Evolutionary conservation across 2,329 filamentous ascomycete species (phyloP), one percentile per base, ranked within the genome.

Genomic region (Diaporthe ampelina): DNA sequence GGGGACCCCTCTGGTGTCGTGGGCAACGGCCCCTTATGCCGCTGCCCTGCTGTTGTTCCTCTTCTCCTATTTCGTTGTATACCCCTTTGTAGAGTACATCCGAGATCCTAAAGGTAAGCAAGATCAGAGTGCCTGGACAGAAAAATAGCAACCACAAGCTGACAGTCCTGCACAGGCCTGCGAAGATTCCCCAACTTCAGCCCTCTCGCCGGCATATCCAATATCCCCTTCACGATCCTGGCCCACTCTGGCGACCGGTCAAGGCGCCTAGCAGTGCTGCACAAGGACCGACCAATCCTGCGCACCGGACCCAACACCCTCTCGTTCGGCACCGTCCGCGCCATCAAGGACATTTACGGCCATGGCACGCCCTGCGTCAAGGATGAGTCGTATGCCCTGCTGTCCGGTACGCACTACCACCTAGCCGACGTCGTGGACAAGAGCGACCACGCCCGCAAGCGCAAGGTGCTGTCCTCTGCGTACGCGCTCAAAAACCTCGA

Each of bases 401-500:
- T 84, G 0, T 81, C 87, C 0, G 87, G 88, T 3, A 83, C 84
- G 0, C 88, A 90, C 78, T 86, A 81, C 76, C 85, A 90, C 73
- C 84, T 90, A 4, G 86, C 87, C 37, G 88, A 90, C 78, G 87
- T 88, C 4, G 78, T 87, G 11, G 86, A 90, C 77, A 88, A 87
- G 80, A 78, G 81, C 13, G 87, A 90, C 10, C 88, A 90, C 75
- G 82, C 85, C 2, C 82, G 85, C 13, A 89, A 90, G 79, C 84
- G 88, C 32, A 86, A 86, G 73, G 82, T 88, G 1, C 79, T 90
- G 4, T 86, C 87, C 3, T 83, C 84, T 0, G 88, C 88, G 0
- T 89, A 88, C 72, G 88, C 88, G 0, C 77, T 88, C 70, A 88
- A 88, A 80, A 89, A 89, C 76, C 84, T 89, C 0, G 87, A 89